Conservation (phyloP, 441 rosid species). For the Metrosideros polymorpha region DNA sequence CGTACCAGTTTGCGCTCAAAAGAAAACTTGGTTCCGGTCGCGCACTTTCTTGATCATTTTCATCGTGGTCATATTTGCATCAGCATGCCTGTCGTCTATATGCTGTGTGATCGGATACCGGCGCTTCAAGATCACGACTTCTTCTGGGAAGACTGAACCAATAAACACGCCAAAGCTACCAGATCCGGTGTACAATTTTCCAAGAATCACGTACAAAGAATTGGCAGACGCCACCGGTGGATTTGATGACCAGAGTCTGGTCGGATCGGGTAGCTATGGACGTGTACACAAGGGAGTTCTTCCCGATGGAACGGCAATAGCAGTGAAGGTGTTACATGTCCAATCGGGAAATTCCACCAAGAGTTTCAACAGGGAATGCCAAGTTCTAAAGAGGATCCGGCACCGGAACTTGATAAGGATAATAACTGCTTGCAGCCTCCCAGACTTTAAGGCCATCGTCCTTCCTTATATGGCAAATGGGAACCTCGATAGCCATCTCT, state of each 20-base stretch:
- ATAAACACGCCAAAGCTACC: neutral
- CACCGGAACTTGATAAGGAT: constrained; percentile 33
- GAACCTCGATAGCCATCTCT: constrained; percentile 26
- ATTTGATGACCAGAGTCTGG: constrained; percentile 16
- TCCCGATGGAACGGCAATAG: constrained; percentile 19
- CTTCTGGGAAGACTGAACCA: constrained; percentile 9
- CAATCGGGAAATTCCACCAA: constrained; percentile 24
- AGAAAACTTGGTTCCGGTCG: constrained; percentile 11
- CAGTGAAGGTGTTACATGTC: constrained; percentile 25
- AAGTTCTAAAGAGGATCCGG: constrained; percentile 25
- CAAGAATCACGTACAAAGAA: constrained; percentile 41
- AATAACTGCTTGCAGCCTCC: constrained; percentile 26
- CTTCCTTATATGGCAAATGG: constrained; percentile 33
- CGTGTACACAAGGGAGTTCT: constrained; percentile 30
- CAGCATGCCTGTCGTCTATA: constrained; percentile 10
- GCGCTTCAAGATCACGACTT: constrained; percentile 11
- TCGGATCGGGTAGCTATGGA: constrained; percentile 31
- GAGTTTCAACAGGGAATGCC: constrained; percentile 37
- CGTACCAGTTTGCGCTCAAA: constrained; percentile 5
- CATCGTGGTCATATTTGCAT: constrained; percentile 6
- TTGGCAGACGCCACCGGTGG: constrained; percentile 24
- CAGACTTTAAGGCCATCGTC: constrained; percentile 32
- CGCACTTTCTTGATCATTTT: constrained; percentile 13
- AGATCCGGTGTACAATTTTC: constrained; percentile 18
- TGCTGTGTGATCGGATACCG: constrained; percentile 17